phyloP scores from a whole-genome alignment of 2,329 filamentous ascomycete genomes.

The Fusarium nelsonii region DNA sequence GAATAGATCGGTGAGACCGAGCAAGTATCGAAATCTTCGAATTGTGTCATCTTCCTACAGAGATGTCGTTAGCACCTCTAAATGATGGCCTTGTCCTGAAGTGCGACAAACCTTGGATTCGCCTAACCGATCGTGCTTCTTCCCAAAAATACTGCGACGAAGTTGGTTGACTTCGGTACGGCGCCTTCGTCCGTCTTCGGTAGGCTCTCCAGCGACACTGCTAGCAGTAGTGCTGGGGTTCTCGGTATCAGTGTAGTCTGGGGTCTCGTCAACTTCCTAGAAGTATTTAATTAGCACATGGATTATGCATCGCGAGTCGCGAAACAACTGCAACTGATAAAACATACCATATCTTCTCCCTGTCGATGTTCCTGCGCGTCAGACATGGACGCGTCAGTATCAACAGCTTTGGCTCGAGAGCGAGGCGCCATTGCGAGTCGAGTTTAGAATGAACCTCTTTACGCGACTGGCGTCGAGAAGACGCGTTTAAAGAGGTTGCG shows the following conservation, averaged over 20 bases:
- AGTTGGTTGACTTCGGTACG: conserved; percentile 90
- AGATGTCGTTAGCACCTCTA: conserved; percentile 8
- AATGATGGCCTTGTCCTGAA: conserved; percentile 11
- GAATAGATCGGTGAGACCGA: conserved; percentile 96
- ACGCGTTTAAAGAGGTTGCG: conserved; percentile 58
- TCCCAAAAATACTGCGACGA: conserved; percentile 91
- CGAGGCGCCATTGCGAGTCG: conserved; percentile 66
- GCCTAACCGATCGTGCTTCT: conserved; percentile 91
- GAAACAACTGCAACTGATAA: neutral
- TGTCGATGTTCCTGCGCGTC: conserved; percentile 65
- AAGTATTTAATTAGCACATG: conserved; percentile 27
- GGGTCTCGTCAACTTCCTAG: conserved; percentile 73
- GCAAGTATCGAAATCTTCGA: conserved; percentile 90
- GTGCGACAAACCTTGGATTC: conserved; percentile 81
- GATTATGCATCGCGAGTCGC: neutral
- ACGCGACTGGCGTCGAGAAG: conserved; percentile 63
- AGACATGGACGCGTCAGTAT: conserved; percentile 73
- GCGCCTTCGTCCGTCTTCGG: conserved; percentile 83
- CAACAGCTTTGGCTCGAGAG: conserved; percentile 64
- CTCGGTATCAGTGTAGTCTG: conserved; percentile 75
- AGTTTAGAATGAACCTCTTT: conserved; percentile 57
- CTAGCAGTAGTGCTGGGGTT: conserved; percentile 80
- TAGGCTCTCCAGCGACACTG: conserved; percentile 83
- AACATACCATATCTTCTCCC: conserved; percentile 64
- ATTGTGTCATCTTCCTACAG: conserved; percentile 92